phyloP scores from a whole-genome alignment of 768 basidiomycete genomes.

The Pleurotus cornucopiae region DNA sequence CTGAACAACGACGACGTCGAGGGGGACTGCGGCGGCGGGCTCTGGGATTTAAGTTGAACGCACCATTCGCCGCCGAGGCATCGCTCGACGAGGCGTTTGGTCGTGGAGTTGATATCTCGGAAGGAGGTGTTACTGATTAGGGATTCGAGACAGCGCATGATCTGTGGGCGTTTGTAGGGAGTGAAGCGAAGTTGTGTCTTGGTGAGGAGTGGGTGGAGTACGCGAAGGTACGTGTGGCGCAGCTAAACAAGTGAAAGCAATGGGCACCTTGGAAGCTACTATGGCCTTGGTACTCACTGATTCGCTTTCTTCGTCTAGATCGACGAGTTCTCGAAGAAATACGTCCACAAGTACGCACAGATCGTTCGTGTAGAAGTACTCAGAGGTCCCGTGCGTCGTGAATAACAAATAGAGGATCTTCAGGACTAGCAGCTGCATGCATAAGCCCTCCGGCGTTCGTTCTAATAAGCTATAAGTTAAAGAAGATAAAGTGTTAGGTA shows the following conservation, averaged over 20 bases:
- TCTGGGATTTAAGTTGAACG: constrained; percentile 52
- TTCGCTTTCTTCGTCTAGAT: constrained; percentile 92
- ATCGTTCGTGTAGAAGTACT: constrained; percentile 99
- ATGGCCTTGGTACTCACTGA: constrained; percentile 51
- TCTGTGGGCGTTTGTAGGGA: constrained; percentile 91
- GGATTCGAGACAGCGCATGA: constrained; percentile 77
- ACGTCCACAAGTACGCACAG: constrained; percentile 95
- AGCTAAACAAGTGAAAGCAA: constrained; percentile 39
- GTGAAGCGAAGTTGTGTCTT: constrained; percentile 84
- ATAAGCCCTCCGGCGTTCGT: constrained; percentile 84
- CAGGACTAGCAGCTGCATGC: constrained; percentile 90
- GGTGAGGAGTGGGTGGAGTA: constrained; percentile 90
- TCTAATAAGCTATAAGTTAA: constrained; percentile 34
- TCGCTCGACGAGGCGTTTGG: constrained; percentile 85
- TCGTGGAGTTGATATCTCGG: constrained; percentile 82
- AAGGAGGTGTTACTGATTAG: constrained; percentile 71
- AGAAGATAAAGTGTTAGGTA: too few species aligned
- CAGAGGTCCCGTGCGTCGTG: constrained; percentile 86
- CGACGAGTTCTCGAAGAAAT: constrained; percentile 88
- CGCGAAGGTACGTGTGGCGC: constrained; percentile 95
- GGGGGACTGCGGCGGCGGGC: constrained; percentile 15
- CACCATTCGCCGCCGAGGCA: constrained; percentile 89
- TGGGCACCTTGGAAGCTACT: neutral
- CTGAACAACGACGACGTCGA: constrained; percentile 2
- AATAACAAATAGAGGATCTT: constrained; percentile 95